Base-by-base conservation (phyloP, 2,329 filamentous ascomycete genomes). In the Diaporthe velutina region DNA sequence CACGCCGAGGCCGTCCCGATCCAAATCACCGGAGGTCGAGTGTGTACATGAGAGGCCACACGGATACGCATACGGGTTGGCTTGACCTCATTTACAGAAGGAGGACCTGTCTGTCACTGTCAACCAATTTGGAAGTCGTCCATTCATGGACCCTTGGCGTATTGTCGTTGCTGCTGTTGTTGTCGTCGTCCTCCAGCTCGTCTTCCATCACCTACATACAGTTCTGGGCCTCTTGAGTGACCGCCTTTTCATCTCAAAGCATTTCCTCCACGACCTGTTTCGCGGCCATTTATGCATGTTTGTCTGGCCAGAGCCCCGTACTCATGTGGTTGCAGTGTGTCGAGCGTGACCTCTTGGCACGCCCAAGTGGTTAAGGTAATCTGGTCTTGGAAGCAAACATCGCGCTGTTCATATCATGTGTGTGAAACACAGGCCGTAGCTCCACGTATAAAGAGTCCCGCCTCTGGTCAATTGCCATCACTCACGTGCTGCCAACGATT, bases 361-460 rank as follows among this genome's bases (percentile, higher is more conserved):
- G 67, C n/a, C 38, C 33, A 28, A 35, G 33, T n/a, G 30, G 19
- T 55, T 28, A 55, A 55, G 10, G 57, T 10, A 25, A 35, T 22
- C 22, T 68, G 70, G 61, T 42, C 54, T 33, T 25, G 42, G n/a
- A 3, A 67, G 60, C 73, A 75, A 75, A 75, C 73, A 75, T 50
- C 3, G 12, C 5, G 7, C 4, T 2, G 12, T 25, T 38, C 35
- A n/a, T 10, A 13, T 28, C 57, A 13, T 28, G 8, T 40, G 22
- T 13, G 13, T n/a, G 12, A n/a, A 17, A 33, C 15, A 40, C 10
- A 1, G n/a, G 35, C 57, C 15, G 13, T 40, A n/a, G 33, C 33
- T 67, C 38, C 30, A 25, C 15, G 45, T 52, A 68, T 54, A 54
- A 68, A 28, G 22, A 13, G n/a, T 15, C 35, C n/a, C 33, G 1